Base-by-base conservation (phyloP, 1,139 yeast species). In the Kodamaea arcana region DNA sequence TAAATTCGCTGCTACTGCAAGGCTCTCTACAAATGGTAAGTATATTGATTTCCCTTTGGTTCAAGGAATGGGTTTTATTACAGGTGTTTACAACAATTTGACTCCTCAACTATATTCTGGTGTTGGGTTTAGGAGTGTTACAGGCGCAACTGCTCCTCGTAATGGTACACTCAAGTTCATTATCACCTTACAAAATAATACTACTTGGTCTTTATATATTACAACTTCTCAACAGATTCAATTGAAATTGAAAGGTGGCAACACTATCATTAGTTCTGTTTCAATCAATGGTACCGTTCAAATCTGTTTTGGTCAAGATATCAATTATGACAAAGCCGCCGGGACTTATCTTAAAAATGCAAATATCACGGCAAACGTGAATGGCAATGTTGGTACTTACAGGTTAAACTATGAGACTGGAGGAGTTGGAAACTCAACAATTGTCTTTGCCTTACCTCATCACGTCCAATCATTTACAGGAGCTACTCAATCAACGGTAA, bases 31-130 rank as follows among this genome's bases (percentile, higher is more conserved):
- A 4, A 32, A 28, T 28, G 34, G 38, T 20, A 58, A 63, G 35
- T 60, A 61, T 33, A 45, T 67, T 39, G 59, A 59, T 41, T 45
- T 64, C 31, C 72, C 74, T 4, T 45, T 69, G 35, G 71, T 69
- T 18, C 81, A 78, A 52, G 92, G 92, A 39, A 80, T 81, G 83
- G 94, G 92, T 7, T 72, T 81, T 45, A 75, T 77, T 10, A 41
- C 47, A 15, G 39, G 46, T n/a, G 62, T 77, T 31, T 83, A 82
- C 54, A 45, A 45, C 2, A 23, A 24, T 15, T 34, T 46, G 29
- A 30, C 36, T 15, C 39, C 47, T 4, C 35, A 35, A 15, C 24
- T 42, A 12, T 27, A 30, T 15, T 34, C 44, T 6, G 36, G 31
- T 8, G 30, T 31, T 20, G 44, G 39, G 5, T 31, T 39, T 14